Base-by-base conservation (phyloP, 129 eudicot species). In the Pseudognaphalium luteoalbum region DNA sequence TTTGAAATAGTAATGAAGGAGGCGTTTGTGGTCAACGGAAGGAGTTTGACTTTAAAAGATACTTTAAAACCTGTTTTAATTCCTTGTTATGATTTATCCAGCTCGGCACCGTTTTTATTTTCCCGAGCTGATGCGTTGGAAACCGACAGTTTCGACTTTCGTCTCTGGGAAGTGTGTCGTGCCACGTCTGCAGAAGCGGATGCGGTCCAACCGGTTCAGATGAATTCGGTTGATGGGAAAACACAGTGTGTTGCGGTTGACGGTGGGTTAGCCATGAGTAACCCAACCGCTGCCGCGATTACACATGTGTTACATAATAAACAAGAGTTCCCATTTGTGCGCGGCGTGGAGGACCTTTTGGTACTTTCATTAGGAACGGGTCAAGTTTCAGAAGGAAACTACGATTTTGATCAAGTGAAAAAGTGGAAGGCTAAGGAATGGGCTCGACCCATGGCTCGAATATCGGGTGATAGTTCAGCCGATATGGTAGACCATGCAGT, bases 261-360 rank as follows among this genome's bases (percentile, higher is more conserved):
- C 28, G 81, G 81, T 1, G 77, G 84, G 5, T 63, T 81, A 20
- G 73, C 81, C 7, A 75, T 81, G 84, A 81, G 76, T 62, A 81
- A 74, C 81, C 81, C 79, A 0, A 75, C 84, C 0, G 76, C 96
- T 17, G 93, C 98, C 32, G 96, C 98, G 7, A 92, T 92, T 4
- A 92, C 96, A 0, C 98, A 92, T 63, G 96, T 92, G 76, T 68
- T 92, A 70, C 98, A 92, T 39, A 92, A 92, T 82, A 92, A 92
- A 57, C 92, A 90, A 79, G 98, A 92, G 57, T 92, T 92, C 51
- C 98, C 98, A 47, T 88, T 86, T 65, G 98, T 92, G 39, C 82
- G 90, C 3, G 98, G 96, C 17, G 92, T 92, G 58, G 98, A 92
- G 92, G 98, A 92, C 72, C 85, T 92, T 78, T 76, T 92, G 86